Evolutionary conservation across 2,329 filamentous ascomycete species (phyloP).

Genomic region (Pseudopithomyces chartarum): DNA sequence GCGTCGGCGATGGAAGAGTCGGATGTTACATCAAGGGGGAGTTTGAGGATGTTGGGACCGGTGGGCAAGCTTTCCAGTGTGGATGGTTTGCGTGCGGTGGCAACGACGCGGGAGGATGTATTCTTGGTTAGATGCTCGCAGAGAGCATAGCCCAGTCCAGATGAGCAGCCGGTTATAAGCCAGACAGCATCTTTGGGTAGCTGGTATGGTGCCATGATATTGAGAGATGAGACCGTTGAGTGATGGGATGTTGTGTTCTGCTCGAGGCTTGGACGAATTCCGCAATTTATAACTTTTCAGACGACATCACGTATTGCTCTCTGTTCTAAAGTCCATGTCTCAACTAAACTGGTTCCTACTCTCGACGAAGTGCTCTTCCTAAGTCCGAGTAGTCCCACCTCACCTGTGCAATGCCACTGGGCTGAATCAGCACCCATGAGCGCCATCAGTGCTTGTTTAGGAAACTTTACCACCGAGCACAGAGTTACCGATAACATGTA

Average conservation of each 20-base stretch:
- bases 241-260: not conserved
- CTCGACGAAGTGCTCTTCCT: not conserved
- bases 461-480: not conserved
- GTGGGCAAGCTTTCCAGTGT: slow-evolving; percentile 51
- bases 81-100: slow-evolving; percentile 54
- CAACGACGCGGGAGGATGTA: slow-evolving; percentile 50
- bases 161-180: slow-evolving; percentile 52
- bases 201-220: slow-evolving; percentile 19
- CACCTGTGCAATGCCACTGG: not conserved
- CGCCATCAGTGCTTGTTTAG: not conserved
- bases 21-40: slow-evolving; percentile 56
- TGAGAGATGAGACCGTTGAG: not conserved
- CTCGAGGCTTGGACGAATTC: not conserved
- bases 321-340: no score
- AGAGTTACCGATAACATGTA: not conserved
- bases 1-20: slow-evolving; percentile 42
- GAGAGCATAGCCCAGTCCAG: slow-evolving; percentile 53
- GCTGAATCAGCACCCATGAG: not conserved
- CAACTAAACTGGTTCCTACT: not conserved
- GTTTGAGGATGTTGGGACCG: slow-evolving; percentile 49
- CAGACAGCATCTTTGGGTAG: slow-evolving; percentile 19
- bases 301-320: no score
- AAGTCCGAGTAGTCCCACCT: not conserved
- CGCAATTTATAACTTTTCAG: no score
- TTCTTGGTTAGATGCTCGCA: slow-evolving; percentile 47